Conservation (phyloP, 805 yeast genomes). For the Candida sakaeoensis region DNA sequence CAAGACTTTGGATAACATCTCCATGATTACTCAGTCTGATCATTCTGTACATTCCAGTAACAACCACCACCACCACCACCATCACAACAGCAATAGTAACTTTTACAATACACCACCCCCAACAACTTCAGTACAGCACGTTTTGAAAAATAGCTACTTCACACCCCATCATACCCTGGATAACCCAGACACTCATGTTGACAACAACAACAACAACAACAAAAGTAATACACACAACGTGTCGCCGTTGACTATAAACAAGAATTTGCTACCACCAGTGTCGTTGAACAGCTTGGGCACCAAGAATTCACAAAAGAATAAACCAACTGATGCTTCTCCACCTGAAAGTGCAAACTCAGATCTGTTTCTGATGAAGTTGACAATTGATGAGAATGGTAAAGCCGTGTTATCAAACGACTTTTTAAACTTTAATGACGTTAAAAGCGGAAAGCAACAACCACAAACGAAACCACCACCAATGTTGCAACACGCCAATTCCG, state of each 20-base stretch:
- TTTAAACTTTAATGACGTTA: conserved; percentile 8
- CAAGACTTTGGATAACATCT: conserved; percentile 33
- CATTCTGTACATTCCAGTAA: too few relatives aligned
- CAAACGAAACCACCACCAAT: conserved; percentile 14
- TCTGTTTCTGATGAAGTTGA: conserved; percentile 29
- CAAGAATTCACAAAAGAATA: background rate
- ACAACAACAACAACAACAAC: background rate
- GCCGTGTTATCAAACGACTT: conserved; percentile 32
- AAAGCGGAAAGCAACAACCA: background rate
- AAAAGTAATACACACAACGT: background rate
- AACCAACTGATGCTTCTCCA: background rate
- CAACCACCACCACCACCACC: background rate
- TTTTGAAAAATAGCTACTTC: conserved; percentile 3
- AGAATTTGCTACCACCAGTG: conserved; percentile 12
- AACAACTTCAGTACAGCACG: conserved; percentile 1
- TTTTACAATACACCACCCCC: conserved; percentile 19
- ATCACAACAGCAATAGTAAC: too few relatives aligned
- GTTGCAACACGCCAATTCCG: conserved; percentile 24
- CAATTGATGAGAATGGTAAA: conserved; percentile 39
- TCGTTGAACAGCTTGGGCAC: conserved; percentile 2
- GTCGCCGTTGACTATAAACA: background rate
- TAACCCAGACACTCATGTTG: background rate
- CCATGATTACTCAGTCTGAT: conserved; percentile 24
- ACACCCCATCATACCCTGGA: conserved; percentile 12
- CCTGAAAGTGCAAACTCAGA: background rate